phyloP scores from a whole-genome alignment of 2,329 filamentous ascomycete species.

The Dryadomyces sulphureus region DNA sequence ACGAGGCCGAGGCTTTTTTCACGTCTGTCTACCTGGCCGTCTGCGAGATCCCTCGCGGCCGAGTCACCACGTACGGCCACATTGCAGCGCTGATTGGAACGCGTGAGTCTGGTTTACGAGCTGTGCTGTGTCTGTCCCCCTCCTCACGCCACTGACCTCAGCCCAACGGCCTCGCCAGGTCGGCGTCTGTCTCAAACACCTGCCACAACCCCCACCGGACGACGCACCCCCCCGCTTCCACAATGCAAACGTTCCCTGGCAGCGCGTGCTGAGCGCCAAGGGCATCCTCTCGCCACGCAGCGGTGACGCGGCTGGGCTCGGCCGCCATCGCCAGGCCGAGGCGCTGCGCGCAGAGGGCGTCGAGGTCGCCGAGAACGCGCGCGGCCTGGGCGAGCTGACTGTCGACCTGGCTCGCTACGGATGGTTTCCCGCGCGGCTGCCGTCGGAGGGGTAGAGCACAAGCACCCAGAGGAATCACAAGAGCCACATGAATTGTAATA shows the following conservation, averaged over 20 bases:
- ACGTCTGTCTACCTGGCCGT: conserved; percentile 67
- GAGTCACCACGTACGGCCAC: conserved; percentile 78
- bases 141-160: conserved; percentile 16
- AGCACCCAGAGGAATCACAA: too few relatives aligned
- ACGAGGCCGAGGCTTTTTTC: conserved; percentile 64
- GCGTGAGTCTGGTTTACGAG: conserved; percentile 35
- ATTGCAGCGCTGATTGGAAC: conserved; percentile 60
- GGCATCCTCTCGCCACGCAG: conserved; percentile 66
- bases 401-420: conserved; percentile 37
- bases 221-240: conserved; percentile 46
- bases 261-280: conserved; percentile 79
- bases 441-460: conserved; percentile 24
- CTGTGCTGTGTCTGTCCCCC: not conserved
- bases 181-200: conserved; percentile 77
- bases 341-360: conserved; percentile 38
- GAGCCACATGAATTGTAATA: too few relatives aligned
- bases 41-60: conserved; percentile 70
- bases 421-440: conserved; percentile 38
- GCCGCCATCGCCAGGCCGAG: conserved; percentile 29
- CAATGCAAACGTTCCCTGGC: conserved; percentile 75
- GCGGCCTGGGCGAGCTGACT: conserved; percentile 33
- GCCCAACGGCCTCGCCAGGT: conserved; percentile 70
- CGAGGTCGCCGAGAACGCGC: conserved; percentile 25
- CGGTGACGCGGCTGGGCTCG: conserved; percentile 2
- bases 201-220: conserved; percentile 23